Conservation (phyloP, 164 flowering plant genomes). For the Vitis rupestris region DNA sequence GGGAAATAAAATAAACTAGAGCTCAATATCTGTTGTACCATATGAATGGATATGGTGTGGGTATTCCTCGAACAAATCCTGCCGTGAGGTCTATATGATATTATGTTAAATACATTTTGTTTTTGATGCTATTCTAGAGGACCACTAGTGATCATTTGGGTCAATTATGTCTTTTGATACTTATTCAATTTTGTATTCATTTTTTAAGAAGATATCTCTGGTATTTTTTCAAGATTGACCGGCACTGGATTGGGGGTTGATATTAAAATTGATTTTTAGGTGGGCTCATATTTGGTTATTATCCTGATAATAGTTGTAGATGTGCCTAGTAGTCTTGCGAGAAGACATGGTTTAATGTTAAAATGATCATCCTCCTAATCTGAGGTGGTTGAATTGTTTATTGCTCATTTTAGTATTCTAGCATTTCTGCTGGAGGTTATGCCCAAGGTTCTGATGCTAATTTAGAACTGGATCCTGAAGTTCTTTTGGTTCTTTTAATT, state of each 20-base stretch:
- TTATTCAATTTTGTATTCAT: neutral
- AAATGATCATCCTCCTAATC: neutral
- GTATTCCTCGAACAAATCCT: neutral
- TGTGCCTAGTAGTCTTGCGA: neutral
- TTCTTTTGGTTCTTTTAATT: neutral
- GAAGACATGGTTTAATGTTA: neutral
- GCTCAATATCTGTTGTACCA: slow-evolving; percentile 5
- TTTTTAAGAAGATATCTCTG: neutral
- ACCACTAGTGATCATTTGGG: neutral
- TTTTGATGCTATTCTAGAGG: neutral
- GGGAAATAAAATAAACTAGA: neutral
- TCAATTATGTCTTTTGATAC: neutral
- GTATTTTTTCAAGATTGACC: neutral
- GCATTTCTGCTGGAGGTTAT: neutral
- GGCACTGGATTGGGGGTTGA: neutral
- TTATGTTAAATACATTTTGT: neutral
- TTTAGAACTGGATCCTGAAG: neutral
- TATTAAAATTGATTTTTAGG: neutral
- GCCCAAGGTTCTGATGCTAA: neutral
- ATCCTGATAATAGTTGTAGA: neutral
- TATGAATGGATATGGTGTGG: neutral
- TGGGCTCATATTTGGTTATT: neutral
- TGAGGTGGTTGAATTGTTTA: neutral
- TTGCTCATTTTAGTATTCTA: neutral
- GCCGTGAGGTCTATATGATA: neutral